Evolutionary conservation across 1,284 basidiomycete genomes (phyloP).

Genomic region (Termitomyces sp.): DNA sequence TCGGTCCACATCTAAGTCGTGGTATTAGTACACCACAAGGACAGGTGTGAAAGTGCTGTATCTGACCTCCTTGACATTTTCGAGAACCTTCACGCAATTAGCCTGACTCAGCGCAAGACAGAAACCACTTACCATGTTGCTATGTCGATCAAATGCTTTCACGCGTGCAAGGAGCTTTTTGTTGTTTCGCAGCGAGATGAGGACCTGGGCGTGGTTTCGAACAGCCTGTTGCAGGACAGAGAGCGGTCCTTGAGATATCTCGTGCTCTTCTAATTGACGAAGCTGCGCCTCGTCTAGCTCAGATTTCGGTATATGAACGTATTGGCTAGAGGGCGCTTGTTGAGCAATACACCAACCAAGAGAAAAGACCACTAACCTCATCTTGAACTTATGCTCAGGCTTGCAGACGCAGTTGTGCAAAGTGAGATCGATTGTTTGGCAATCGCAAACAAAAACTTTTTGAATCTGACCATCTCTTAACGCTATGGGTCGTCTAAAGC

Average conservation of each 20-base stretch:
- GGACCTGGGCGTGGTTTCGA: slow-evolving; percentile 95
- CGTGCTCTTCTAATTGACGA: slow-evolving; percentile 92
- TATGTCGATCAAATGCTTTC: slow-evolving; percentile 98
- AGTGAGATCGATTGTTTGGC: slow-evolving; percentile 22
- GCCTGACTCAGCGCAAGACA: background rate
- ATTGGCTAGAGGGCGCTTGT: slow-evolving; percentile 63
- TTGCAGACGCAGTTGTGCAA: slow-evolving; percentile 3
- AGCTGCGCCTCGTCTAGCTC: slow-evolving; percentile 97
- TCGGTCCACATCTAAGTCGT: slow-evolving; percentile 93
- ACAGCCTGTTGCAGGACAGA: slow-evolving; percentile 99
- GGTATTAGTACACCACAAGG: background rate
- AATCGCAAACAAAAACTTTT: slow-evolving; percentile 32
- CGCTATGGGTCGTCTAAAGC: slow-evolving; percentile 82
- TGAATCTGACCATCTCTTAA: slow-evolving; percentile 2
- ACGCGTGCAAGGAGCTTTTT: slow-evolving; percentile 97
- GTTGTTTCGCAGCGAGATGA: slow-evolving; percentile 97
- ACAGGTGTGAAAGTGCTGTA: background rate
- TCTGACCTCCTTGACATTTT: slow-evolving; percentile 91
- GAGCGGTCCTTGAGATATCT: slow-evolving; percentile 94
- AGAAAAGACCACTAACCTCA: slow-evolving; percentile 18
- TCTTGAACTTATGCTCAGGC: no score
- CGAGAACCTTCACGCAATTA: slow-evolving; percentile 62
- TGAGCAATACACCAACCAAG: slow-evolving; percentile 3
- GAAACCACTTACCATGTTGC: slow-evolving; percentile 83
- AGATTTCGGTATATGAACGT: slow-evolving; percentile 93